Base-by-base conservation (phyloP, 2,329 filamentous ascomycete genomes). In the Fragosphaeria purpurea region DNA sequence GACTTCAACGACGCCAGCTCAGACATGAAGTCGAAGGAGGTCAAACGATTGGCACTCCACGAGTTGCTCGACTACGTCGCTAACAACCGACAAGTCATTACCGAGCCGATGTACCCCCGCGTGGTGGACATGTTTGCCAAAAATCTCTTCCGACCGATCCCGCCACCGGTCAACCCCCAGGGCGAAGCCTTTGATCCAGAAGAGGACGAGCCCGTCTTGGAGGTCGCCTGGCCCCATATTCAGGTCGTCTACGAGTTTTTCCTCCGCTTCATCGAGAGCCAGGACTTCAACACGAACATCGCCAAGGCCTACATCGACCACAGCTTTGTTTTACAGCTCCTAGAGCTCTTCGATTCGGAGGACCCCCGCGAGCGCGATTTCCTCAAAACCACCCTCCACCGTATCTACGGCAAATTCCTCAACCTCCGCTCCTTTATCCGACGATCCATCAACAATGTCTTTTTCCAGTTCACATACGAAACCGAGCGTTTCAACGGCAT, bases 171-270 rank as follows among this genome's bases (percentile, higher is more conserved):
- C 73, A 97, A 96, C 61, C 93, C 93, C 3, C 93, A 97, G 70
- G 93, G 93, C 54, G 93, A 98, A 67, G 93, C 93, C 1, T 98
- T 97, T 63, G 93, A 98, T 64, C 93, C 93, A 1, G 93, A 98
- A 68, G 93, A 98, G 72, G 93, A 98, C 60, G 93, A 98, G 66
- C 93, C 93, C 1, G 93, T 98, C 37, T 76, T 98, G 52, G 93
- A 98, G 72, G 93, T 98, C 38, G 93, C 93, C 5, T 98, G 93
- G 93, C 93, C 93, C 7, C 93, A 98, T 66, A 98, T 98, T 54
- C 93, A 98, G 70, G 93, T 98, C 51, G 93, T 98, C 41, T 98
- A 98, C 69, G 93, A 98, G 69, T 98, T 98, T 75, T 98, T 98
- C 75, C 75, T 98, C 55, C 81, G 93, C 53, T 98, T 98, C 70